These are phyloP conservation scores for Cryptosporidium felis DNA, from an alignment of 169 alveolate genomes.

Conservation along the genomic window DNA sequence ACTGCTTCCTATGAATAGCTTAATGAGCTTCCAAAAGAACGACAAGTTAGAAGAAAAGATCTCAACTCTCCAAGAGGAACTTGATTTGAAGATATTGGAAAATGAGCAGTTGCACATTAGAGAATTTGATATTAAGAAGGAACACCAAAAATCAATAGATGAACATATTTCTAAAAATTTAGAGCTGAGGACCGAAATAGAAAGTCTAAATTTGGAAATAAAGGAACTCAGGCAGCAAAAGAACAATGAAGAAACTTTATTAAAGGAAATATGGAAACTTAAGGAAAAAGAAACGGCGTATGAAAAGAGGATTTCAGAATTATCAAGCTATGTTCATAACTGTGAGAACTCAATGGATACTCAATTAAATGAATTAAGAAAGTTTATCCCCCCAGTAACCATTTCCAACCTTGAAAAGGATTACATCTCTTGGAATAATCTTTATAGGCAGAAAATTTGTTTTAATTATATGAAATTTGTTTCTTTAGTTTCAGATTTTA, in stretches of 20 bases:
- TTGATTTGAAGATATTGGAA: conserved; percentile 63
- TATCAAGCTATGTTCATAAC: not conserved
- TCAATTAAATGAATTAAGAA: not conserved
- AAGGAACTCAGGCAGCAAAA: not conserved
- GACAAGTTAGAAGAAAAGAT: conserved; percentile 58
- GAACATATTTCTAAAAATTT: not conserved
- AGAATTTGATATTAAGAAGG: conserved; percentile 66
- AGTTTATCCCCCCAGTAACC: not conserved
- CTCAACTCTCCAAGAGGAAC: conserved; percentile 72
- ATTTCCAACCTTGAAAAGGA: conserved; percentile 1
- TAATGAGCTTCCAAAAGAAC: conserved; percentile 34
- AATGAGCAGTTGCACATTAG: conserved; percentile 72
- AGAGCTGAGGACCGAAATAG: conserved; percentile 11
- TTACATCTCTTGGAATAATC: conserved; percentile 1
- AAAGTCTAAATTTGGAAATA: not conserved
- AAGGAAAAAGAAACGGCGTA: conserved; percentile 16
- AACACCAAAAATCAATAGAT: conserved; percentile 21
- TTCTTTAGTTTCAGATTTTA: not conserved
- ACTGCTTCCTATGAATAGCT: conserved; percentile 26
- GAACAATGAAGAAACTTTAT: not conserved
- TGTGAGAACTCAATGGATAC: not conserved
- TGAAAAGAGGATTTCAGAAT: not conserved
- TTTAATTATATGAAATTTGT: not conserved
- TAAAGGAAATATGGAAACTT: not conserved
- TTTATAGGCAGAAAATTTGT: not conserved